Evolutionary conservation across 192 early-diverging fungal genomes (phyloP), one percentile per base, ranked within the genome.

Genomic region (Entomortierella beljakovae): DNA sequence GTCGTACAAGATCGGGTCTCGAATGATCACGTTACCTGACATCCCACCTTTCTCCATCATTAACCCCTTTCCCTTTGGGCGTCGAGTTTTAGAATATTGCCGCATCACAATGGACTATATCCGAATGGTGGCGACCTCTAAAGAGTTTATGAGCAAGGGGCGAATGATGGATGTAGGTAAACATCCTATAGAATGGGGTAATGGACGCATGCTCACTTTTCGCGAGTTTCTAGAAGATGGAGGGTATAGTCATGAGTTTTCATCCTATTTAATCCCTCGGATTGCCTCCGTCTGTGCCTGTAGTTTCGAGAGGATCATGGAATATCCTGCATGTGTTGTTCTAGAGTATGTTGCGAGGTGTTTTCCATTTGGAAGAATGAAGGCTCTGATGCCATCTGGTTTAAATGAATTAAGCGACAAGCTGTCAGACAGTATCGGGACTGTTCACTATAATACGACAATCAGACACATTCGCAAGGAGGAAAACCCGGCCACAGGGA

Each of bases 281-380:
- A 68, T 84, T 58, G 73, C 80, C 0, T 69, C 64, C 28, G 63
- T 82, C 37, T 83, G 81, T 46, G 83, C 81, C 2, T 84, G 82
- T 52, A 79, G 70, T 42, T 71, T 82, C 33, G 82, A 82, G 28
- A 43, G 60, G 9, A 76, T 74, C 54, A 71, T 81, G 64, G 60
- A 75, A 20, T 74, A 74, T 42, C 80, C 80, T 1, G 68, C 80
- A 10, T 69, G 71, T 31, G 71, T 69, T 2, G 71, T 72, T 2
- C 54, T 81, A 50, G 80, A 81, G 43, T 81, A 68, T 37, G 58
- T 81, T 18, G 80, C 80, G 16, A 52, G 74, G 33, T 79, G 68
- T 33, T 70, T 79, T 61, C 68, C 66, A 6, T 79, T 79, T 65
- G 75, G 75, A 3, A 33, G 75, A 25, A 79, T 70, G 75, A 67